phyloP scores from a whole-genome alignment of 805 yeast genomes.

The Kodamaea neixiangensis region DNA sequence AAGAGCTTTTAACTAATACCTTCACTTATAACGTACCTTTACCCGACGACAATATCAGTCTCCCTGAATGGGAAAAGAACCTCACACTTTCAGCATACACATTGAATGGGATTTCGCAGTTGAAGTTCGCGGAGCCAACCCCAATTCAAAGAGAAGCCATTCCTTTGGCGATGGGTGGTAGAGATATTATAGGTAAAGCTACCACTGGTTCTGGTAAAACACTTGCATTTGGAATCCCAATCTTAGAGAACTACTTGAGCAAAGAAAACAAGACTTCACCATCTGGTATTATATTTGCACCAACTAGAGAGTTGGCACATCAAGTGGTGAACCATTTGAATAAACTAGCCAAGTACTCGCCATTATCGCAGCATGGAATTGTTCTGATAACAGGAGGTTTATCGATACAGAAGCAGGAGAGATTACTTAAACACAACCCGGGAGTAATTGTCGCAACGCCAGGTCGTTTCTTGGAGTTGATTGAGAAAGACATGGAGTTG shows the following conservation, averaged over 20 bases:
- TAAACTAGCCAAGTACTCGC: slow-evolving; percentile 52
- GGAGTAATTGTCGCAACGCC: slow-evolving; percentile 92
- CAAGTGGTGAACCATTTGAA: slow-evolving; percentile 86
- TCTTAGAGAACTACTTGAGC: slow-evolving; percentile 63
- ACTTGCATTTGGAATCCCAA: slow-evolving; percentile 91
- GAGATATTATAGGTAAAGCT: slow-evolving; percentile 92
- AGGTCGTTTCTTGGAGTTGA: slow-evolving; percentile 83
- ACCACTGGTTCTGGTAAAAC: slow-evolving; percentile 98
- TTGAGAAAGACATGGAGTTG: slow-evolving; percentile 59
- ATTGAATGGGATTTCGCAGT: slow-evolving; percentile 58
- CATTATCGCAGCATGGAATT: slow-evolving; percentile 56
- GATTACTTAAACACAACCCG: slow-evolving; percentile 72
- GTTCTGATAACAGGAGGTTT: slow-evolving; percentile 91
- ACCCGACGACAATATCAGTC: slow-evolving; percentile 39
- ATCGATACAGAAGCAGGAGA: slow-evolving; percentile 89
- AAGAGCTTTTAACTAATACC: slow-evolving; percentile 28
- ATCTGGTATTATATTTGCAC: slow-evolving; percentile 81
- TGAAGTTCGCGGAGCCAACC: slow-evolving; percentile 72
- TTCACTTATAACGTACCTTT: slow-evolving; percentile 30
- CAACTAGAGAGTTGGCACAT: slow-evolving; percentile 94
- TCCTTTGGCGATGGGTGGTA: slow-evolving; percentile 70
- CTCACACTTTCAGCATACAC: slow-evolving; percentile 56
- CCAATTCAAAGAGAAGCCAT: slow-evolving; percentile 78
- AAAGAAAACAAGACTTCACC: slow-evolving; percentile 41
- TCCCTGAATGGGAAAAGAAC: slow-evolving; percentile 63